Evolutionary conservation across 1,139 yeast species (phyloP).

Genomic region (Kodamaea arcana): DNA sequence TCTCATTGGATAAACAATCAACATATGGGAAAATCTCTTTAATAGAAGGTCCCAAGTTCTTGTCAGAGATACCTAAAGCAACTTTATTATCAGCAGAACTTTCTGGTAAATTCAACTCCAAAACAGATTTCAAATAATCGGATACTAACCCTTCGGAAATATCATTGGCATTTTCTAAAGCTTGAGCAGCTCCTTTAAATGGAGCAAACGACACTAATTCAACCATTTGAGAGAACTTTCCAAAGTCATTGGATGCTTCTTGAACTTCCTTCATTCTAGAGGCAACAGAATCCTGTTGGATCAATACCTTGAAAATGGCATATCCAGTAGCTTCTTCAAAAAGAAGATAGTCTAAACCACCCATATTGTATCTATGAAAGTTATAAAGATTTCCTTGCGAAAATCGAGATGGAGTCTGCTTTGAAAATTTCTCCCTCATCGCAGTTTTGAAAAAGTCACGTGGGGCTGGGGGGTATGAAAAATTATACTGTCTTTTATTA

Average conservation of each 20-base stretch:
- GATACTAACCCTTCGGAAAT: slow-evolving; percentile 95
- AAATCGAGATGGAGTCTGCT: slow-evolving; percentile 5
- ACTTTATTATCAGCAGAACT: slow-evolving; percentile 64
- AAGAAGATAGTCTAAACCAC: slow-evolving; percentile 84
- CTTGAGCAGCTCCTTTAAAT: slow-evolving; percentile 98
- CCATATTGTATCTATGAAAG: slow-evolving; percentile 27
- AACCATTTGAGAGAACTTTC: slow-evolving; percentile 85
- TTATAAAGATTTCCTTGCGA: slow-evolving; percentile 1
- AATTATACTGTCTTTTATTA: background rate
- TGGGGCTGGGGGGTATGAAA: background rate
- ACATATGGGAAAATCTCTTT: slow-evolving; percentile 85
- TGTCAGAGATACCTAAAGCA: slow-evolving; percentile 85
- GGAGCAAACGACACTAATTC: slow-evolving; percentile 96
- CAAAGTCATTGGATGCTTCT: slow-evolving; percentile 82
- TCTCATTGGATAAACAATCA: slow-evolving; percentile 87
- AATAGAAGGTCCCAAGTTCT: slow-evolving; percentile 93
- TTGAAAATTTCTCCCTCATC: slow-evolving; percentile 19
- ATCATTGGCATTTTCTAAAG: slow-evolving; percentile 96
- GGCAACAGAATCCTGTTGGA: slow-evolving; percentile 93
- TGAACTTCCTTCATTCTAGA: slow-evolving; percentile 92
- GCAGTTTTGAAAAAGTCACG: slow-evolving; percentile 4
- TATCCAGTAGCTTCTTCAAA: slow-evolving; percentile 99
- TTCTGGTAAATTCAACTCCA: slow-evolving; percentile 91
- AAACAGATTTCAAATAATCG: slow-evolving; percentile 82
- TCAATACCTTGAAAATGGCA: slow-evolving; percentile 89